Conservation (phyloP, 441 rosid species). For the Arabidopsis lyrata region DNA sequence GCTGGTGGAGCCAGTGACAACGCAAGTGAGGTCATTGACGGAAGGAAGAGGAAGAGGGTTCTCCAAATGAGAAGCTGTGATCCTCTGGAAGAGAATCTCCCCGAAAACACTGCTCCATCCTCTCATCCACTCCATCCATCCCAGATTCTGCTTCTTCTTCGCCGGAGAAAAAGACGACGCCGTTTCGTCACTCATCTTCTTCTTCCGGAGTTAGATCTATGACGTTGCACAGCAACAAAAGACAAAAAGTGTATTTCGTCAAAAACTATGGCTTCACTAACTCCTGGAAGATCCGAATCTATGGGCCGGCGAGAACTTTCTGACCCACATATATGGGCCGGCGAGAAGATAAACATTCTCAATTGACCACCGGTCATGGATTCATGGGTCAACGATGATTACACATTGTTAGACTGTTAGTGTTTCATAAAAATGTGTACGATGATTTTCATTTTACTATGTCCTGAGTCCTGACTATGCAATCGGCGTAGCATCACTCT, state of each 20-base stretch:
- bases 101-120: constrained; percentile 78
- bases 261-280: constrained; percentile 33
- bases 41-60: constrained; percentile 93
- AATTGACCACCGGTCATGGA: constrained; percentile 12
- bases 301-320: constrained; percentile 37
- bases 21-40: constrained; percentile 74
- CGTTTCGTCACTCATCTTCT: constrained; percentile 40
- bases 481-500: too few relatives aligned
- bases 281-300: neutral
- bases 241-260: constrained; percentile 41
- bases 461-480: too few relatives aligned
- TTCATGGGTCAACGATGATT: constrained; percentile 19
- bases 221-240: constrained; percentile 27
- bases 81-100: constrained; percentile 91
- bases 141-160: constrained; percentile 70
- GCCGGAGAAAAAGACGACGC: constrained; percentile 30
- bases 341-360: neutral
- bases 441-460: neutral
- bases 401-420: constrained; percentile 1
- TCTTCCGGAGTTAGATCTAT: constrained; percentile 28
- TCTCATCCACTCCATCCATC: constrained; percentile 95
- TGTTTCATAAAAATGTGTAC: neutral
- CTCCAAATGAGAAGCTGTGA: constrained; percentile 78
- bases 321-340: constrained; percentile 44
- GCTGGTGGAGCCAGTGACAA: constrained; percentile 95